Evolutionary conservation across 352 stramenopile genomes (phyloP).

Genomic region (Phytopythium mirpurense): DNA sequence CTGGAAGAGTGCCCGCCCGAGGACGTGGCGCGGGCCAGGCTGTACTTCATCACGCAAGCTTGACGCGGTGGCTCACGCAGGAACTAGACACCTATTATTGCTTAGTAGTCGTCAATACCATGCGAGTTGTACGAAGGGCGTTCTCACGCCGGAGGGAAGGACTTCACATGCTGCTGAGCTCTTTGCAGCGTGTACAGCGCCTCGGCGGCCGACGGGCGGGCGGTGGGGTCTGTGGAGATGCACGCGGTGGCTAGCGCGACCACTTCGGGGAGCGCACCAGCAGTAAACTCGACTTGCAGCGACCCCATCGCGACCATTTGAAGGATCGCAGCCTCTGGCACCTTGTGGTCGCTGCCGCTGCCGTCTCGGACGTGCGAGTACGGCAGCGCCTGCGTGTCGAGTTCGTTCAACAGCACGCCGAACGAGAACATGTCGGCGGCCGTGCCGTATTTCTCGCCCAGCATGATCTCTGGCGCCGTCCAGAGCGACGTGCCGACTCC

Average conservation of each 20-base stretch:
- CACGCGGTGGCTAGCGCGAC: constrained; percentile 17
- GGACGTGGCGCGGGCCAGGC: constrained; percentile 40
- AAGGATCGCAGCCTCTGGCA: constrained; percentile 15
- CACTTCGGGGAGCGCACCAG: constrained; percentile 9
- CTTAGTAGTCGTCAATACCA: no score
- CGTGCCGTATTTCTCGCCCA: no score
- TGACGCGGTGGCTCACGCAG: no score
- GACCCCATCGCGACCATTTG: constrained; percentile 30
- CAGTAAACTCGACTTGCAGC: constrained; percentile 25
- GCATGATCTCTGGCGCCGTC: no score
- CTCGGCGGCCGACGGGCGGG: constrained; percentile 24
- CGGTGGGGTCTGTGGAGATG: constrained; percentile 16
- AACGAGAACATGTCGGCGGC: constrained; percentile 21
- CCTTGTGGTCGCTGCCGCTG: constrained; percentile 9
- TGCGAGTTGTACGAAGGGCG: no score
- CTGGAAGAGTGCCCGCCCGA: constrained; percentile 53
- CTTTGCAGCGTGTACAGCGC: constrained; percentile 20
- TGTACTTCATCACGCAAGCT: constrained; percentile 51
- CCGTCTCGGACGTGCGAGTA: constrained; percentile 18
- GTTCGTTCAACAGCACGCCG: constrained; percentile 21
- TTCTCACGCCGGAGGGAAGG: no score
- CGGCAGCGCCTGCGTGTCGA: constrained; percentile 22
- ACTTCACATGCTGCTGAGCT: no score
- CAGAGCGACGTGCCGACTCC: no score
- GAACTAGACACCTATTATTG: no score